Evolutionary conservation across 139 green algal species (phyloP), one percentile per base, ranked within the genome.

Genomic region (Tetraselmis striata): DNA sequence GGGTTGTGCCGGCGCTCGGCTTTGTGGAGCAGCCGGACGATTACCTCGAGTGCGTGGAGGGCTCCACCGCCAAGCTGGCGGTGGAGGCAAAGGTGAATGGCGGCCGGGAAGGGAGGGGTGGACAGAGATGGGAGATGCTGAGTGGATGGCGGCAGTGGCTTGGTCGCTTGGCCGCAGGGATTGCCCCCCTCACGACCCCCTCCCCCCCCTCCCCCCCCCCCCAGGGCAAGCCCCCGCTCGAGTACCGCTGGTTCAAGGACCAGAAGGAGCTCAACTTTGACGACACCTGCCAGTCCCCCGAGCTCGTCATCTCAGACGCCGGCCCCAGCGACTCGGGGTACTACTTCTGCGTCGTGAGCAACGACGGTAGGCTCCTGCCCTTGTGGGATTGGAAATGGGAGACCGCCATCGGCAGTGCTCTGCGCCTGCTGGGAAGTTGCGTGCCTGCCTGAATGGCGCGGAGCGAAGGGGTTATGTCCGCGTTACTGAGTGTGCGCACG

Each of bases 41-140:
- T 5, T 67, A 67, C 18, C 11, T 67, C 11, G 18, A 67, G 45
- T 67, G 45, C 45, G 45, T 25, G 45, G 45, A 67, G 45, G 45
- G 45, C 45, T 5, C 5, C 11, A 67, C 45, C 11, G 45, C 45
- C 11, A 67, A 18, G 45, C 5, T 67, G 11, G 18, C 5, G 45
- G 45, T 67, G 45, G 45, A 67, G 45, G 45, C 45, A 18, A 67
- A 67, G 45, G n/a, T n/a, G n/a, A n/a, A n/a, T n/a, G 2, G 76
- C 29, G 22, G 59, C 82, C 18, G 75, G 74, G 76, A 83, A 81
- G 31, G 67, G 29, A 28, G 32, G 74, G 26, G 77, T 86, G 67
- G n/a, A n/a, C n/a, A n/a, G n/a, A n/a, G n/a, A n/a, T n/a, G n/a
- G n/a, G n/a, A n/a, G n/a, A n/a, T n/a, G n/a, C n/a, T n/a, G n/a